Percentiles rank a stretch among this genome's conserved stretches.
These are phyloP conservation scores for Miscanthus lutarioriparius DNA, from an alignment of 176 grass and related monocot species.

Conservation along the genomic window DNA sequence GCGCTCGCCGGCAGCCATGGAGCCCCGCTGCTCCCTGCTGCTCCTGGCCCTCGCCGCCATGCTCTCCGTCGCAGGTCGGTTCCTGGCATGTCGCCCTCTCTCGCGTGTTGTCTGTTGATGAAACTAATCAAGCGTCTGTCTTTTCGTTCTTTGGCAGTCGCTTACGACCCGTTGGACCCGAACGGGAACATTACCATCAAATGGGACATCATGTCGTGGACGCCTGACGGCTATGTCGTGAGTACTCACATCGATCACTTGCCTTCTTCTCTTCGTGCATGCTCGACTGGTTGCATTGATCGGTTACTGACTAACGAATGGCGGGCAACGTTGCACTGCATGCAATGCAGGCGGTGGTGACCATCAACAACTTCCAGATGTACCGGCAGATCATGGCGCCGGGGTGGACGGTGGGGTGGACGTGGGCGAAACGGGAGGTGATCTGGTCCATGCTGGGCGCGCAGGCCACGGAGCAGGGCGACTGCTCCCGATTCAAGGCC, in stretches of 20 bases:
- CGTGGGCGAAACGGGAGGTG: conserved; percentile 82
- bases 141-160: no score
- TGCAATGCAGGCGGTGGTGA: conserved; percentile 61
- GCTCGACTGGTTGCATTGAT: no score
- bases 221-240: conserved; percentile 90
- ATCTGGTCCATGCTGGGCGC: conserved; percentile 98
- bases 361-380: conserved; percentile 96
- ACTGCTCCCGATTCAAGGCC: conserved; percentile 94
- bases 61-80: conserved; percentile 56
- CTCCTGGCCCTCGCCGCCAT: conserved; percentile 41
- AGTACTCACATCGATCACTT: conserved; percentile 12
- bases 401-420: conserved; percentile 79
- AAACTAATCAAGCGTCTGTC: no score
- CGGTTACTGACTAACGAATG: no score
- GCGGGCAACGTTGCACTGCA: no score
- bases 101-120: no score
- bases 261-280: not conserved
- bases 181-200: conserved; percentile 97
- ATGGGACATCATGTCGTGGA: conserved; percentile 98
- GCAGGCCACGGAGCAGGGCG: conserved; percentile 88
- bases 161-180: conserved; percentile 90
- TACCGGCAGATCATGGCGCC: conserved; percentile 84
- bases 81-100: no score
- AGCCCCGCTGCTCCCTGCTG: conserved; percentile 19
- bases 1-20: conserved; percentile 7